These are phyloP conservation scores for Puccinia hordei DNA, from an alignment of 1,284 basidiomycete genomes.

Conservation along the genomic window DNA sequence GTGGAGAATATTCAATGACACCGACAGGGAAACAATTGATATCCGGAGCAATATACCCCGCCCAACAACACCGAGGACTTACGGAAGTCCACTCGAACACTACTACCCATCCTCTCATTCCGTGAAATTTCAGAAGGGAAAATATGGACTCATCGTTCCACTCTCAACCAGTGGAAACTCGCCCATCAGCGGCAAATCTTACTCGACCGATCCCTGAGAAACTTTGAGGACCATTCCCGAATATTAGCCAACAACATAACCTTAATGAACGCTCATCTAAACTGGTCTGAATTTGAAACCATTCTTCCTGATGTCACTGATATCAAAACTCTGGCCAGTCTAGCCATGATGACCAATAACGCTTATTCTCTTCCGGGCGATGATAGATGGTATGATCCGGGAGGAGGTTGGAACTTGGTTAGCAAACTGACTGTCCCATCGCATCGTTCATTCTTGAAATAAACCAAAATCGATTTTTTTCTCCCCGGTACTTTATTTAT, in stretches of 20 bases:
- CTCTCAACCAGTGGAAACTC: conserved; percentile 49
- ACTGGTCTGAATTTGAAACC: conserved; percentile 31
- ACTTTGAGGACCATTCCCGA: conserved; percentile 2
- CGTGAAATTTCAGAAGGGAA: conserved; percentile 29
- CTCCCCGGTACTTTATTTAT: conserved; percentile 6
- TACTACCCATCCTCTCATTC: conserved; percentile 31
- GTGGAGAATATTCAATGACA: conserved; percentile 50
- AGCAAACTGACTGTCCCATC: conserved; percentile 58
- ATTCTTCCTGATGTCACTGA: conserved; percentile 68
- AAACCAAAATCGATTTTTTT: conserved; percentile 55
- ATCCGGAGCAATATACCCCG: conserved; percentile 27
- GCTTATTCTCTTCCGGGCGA: conserved; percentile 66
- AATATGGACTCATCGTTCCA: conserved; percentile 52
- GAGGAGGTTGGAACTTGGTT: conserved; percentile 69
- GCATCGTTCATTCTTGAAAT: conserved; percentile 7
- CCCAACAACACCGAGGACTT: neutral
- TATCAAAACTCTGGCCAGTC: conserved; percentile 73
- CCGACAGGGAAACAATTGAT: conserved; percentile 51
- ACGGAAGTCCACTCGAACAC: neutral
- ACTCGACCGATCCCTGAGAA: conserved; percentile 12
- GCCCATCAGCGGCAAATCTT: conserved; percentile 30
- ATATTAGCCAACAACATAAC: neutral
- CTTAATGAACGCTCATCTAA: conserved; percentile 1
- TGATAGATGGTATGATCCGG: conserved; percentile 77
- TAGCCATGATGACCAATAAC: conserved; percentile 93